Base-by-base conservation (phyloP, 305 asterid species). In the Fraxinus latifolia region DNA sequence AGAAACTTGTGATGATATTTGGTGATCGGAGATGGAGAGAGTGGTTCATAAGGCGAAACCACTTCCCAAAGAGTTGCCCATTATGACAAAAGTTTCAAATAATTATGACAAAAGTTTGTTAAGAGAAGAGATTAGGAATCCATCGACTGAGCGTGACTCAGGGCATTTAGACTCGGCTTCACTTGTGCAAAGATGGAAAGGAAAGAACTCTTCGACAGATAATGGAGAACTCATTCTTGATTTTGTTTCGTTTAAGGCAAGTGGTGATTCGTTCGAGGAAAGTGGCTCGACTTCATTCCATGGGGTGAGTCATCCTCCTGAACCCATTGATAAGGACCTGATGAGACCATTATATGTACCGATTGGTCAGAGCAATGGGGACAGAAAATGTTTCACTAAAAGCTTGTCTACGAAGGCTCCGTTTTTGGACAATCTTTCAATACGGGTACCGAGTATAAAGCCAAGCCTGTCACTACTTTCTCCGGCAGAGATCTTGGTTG, bases 261-360 rank as follows among this genome's bases (percentile, higher is more conserved):
- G 95, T 8, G 90, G 81, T 25, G 97, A 92, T 82, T 88, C 97
- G 0, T 87, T 87, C 12, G 98, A 96, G 79, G 98, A 94, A 34
- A 50, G 81, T 44, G 97, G 98, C 71, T 90, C 95, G 23, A 90
- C 93, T 50, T 96, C 98, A 11, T 96, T 96, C 86, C 97, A 91
- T 73, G 99, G 99, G 32, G 99, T 89, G 84, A 92, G 95, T 75
- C 99, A 96, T 80, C 99, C 99, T 14, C 93, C 95, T 0, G 99
- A 96, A 82, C 99, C 99, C 0, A 79, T 89, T 39, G 99, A 93
- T 77, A 82, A 83, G 0, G 97, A 92, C 87, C 88, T 87, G 78
- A 91, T 94, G 97, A 91, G 90, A 83, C 98, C 97, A 8, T 92
- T 96, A 7, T 92, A 84, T 78, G 89, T 96, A 25, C 94, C 99